A percentile compares a stretch with the other conserved stretches of the same genome.
Evolutionary conservation across 192 early-diverging fungal species (phyloP).

Genomic region (Backusella liffmaniae): DNA sequence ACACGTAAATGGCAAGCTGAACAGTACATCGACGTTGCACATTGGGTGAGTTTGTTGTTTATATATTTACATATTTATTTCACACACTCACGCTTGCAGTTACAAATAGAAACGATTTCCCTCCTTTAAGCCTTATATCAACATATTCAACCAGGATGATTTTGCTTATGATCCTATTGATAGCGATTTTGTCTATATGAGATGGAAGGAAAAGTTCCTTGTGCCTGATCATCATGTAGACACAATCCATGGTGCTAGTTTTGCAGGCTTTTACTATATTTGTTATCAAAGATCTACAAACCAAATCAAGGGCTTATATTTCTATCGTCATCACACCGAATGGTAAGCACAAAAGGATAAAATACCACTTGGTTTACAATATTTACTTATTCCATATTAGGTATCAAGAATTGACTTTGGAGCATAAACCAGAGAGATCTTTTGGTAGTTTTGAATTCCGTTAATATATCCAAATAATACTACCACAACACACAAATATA

Average conservation of each 20-base stretch:
- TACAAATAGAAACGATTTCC: constrained; percentile 8
- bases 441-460: constrained; percentile 50
- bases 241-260: constrained; percentile 79
- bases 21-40: constrained; percentile 65
- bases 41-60: constrained; percentile 61
- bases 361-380: neutral
- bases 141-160: constrained; percentile 30
- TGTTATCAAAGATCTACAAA: constrained; percentile 65
- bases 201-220: constrained; percentile 92
- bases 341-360: constrained; percentile 34
- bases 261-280: constrained; percentile 91
- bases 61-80: neutral
- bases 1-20: constrained; percentile 87
- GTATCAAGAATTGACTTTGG: constrained; percentile 46
- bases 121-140: constrained; percentile 16
- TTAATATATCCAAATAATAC: constrained; percentile 17
- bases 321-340: constrained; percentile 55
- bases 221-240: constrained; percentile 82
- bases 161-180: constrained; percentile 41
- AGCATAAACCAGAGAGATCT: constrained; percentile 37
- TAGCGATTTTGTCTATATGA: constrained; percentile 77
- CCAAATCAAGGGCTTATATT: constrained; percentile 62
- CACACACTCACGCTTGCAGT: neutral
- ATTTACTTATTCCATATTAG: constrained; percentile 16
- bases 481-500: neutral